A percentile compares a stretch with the other conserved stretches of the same genome.
phyloP scores from a whole-genome alignment of 2,329 filamentous ascomycete species.

The Sclerotinia glacialis region DNA sequence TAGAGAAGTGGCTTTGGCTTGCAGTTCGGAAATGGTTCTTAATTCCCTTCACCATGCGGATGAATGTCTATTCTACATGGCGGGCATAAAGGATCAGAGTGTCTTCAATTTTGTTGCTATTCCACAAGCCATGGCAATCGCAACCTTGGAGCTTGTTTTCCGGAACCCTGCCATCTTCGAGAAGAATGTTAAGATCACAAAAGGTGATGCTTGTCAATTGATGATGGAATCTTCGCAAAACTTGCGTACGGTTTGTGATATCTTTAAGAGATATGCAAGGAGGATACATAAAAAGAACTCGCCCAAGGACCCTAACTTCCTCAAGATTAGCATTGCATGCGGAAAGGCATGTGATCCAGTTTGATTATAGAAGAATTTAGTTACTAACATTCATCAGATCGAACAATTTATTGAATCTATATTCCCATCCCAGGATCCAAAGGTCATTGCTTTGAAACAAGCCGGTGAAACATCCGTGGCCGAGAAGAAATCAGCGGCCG shows the following conservation, averaged over 20 bases:
- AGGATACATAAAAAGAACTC: conserved; percentile 93
- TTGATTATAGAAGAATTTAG: conserved; percentile 44
- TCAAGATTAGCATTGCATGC: conserved; percentile 87
- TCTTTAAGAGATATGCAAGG: conserved; percentile 74
- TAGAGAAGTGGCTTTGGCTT: conserved; percentile 73
- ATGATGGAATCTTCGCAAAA: conserved; percentile 96
- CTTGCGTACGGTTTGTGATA: conserved; percentile 72
- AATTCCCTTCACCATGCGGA: conserved; percentile 83
- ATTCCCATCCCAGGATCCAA: conserved; percentile 79
- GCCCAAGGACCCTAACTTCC: conserved; percentile 85
- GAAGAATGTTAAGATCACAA: conserved; percentile 92
- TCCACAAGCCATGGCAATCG: conserved; percentile 95
- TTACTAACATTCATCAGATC: conserved; percentile 45
- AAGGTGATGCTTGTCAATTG: conserved; percentile 84
- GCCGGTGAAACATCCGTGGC: conserved; percentile 39
- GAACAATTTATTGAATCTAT: conserved; percentile 94
- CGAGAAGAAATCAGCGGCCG: conserved; percentile 44
- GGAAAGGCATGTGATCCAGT: conserved; percentile 62
- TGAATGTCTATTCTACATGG: conserved; percentile 97
- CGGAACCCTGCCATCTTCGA: conserved; percentile 84
- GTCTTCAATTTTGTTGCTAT: conserved; percentile 99
- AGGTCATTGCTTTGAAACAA: conserved; percentile 47
- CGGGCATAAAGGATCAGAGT: conserved; percentile 89
- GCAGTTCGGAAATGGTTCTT: conserved; percentile 90
- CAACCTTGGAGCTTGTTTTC: conserved; percentile 88